Percentiles rank a stretch among this genome's conserved stretches.
These are phyloP conservation scores for Trichosporon asahii DNA, from an alignment of 1,284 basidiomycete species.

Conservation along the genomic window DNA sequence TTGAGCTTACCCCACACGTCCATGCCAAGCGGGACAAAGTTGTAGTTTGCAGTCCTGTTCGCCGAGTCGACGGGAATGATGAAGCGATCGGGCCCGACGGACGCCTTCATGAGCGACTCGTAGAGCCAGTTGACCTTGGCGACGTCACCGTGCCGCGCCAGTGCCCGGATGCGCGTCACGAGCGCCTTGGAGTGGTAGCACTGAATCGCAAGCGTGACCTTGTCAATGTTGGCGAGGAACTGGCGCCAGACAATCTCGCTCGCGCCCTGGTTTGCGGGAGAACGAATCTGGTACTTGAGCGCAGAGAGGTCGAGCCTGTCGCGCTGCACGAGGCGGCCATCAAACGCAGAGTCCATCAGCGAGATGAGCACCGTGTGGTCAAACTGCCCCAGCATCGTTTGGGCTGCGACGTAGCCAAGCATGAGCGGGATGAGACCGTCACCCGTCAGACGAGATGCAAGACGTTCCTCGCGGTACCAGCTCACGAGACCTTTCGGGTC, in stretches of 20 bases:
- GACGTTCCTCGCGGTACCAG: slow-evolving; percentile 23
- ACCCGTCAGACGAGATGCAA: slow-evolving; percentile 27
- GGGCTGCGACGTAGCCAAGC: slow-evolving; percentile 27
- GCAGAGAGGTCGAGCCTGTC: neutral
- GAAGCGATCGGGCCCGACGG: slow-evolving; percentile 25
- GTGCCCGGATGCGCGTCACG: slow-evolving; percentile 15
- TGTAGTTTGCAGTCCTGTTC: slow-evolving; percentile 6
- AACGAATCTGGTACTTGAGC: slow-evolving; percentile 11
- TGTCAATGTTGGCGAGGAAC: slow-evolving; percentile 25
- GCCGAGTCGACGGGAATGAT: slow-evolving; percentile 12
- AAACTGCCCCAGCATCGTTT: slow-evolving; percentile 30
- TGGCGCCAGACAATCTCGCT: slow-evolving; percentile 8
- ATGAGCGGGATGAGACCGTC: slow-evolving; percentile 25
- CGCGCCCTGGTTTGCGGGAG: slow-evolving; percentile 16
- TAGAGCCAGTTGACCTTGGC: slow-evolving; percentile 15
- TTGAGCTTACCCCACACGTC: slow-evolving; percentile 27
- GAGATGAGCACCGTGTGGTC: slow-evolving; percentile 19
- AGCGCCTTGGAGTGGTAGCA: slow-evolving; percentile 30
- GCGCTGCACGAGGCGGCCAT: neutral
- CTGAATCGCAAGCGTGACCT: slow-evolving; percentile 22
- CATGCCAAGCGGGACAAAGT: slow-evolving; percentile 23
- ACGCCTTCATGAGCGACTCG: slow-evolving; percentile 25
- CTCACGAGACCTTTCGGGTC: slow-evolving; percentile 19
- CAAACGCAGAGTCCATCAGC: slow-evolving; percentile 22
- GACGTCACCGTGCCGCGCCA: neutral